Evolutionary conservation across 208 protist genomes (phyloP), one percentile per base, ranked within the genome.

Genomic region (Trypanosoma grayi): DNA sequence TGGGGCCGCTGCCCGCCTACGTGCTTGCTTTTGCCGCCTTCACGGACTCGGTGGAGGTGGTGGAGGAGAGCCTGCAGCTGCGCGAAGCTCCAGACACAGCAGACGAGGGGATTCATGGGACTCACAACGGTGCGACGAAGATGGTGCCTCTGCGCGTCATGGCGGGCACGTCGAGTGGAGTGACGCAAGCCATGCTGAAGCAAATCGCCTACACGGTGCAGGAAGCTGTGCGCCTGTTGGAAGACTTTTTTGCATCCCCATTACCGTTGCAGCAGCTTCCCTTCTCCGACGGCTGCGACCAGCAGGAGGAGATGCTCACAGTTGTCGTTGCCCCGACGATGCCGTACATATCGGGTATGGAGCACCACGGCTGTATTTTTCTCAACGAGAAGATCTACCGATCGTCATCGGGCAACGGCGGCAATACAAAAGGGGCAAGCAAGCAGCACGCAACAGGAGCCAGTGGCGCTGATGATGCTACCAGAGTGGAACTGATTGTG

Each of bases 301-400:
- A 25, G 24, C 47, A 41, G 4, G 47, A 57, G 25, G 60, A 66
- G 2, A 2, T 39, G 36, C 57, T 95, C 0, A 74, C 74, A 27
- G 64, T 93, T 37, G 54, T 85, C 0, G 53, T 91, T 18, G 83
- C 52, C 7, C 88, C 88, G 8, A 90, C 82, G 48, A 87, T 88
- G 81, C 78, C 81, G 6, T 92, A 77, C 60, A 90, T 94, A 33
- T 81, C 77, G 1, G 88, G 88, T 11, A 95, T 95, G 88, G 88
- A 95, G 61, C 87, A 95, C 62, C 83, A 95, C 73, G 70, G 85
- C 33, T 82, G 68, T 34, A 85, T 92, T 13, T 90, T 90, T 66
- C 81, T 95, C 14, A 92, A 91, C 44, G 85, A 92, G 45, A 46
- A 39, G 28, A 73, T 93, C 25, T 93, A 73, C 54, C 51, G 40